Conservation (phyloP, 352 stramenopile genomes). For the Phytophthora citrophthora region DNA sequence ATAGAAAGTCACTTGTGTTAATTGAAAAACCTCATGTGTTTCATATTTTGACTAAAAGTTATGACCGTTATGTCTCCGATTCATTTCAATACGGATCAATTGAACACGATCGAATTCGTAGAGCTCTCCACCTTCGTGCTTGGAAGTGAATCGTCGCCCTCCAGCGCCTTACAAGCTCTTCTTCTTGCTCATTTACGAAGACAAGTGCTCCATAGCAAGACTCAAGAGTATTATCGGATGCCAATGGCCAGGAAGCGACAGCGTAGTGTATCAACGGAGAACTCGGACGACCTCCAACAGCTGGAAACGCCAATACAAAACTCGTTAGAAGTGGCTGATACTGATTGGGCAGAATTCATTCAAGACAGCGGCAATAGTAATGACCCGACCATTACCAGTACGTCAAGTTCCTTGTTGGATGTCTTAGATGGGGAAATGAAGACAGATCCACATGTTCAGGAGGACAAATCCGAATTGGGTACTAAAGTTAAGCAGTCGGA, state of each 20-base stretch:
- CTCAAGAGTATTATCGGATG: too few relatives aligned
- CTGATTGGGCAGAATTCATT: background rate
- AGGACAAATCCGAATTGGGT: too few relatives aligned
- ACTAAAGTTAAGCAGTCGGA: background rate
- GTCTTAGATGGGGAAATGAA: background rate
- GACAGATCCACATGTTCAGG: background rate
- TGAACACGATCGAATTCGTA: slow-evolving; percentile 31
- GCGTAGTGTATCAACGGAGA: slow-evolving; percentile 3
- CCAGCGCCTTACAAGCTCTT: background rate
- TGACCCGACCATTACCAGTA: background rate
- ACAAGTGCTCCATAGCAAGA: background rate
- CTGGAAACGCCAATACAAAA: background rate
- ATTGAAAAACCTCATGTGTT: background rate
- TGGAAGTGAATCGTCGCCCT: slow-evolving; percentile 14
- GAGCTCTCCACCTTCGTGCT: background rate
- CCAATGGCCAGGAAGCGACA: slow-evolving; percentile 24
- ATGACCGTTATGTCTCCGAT: background rate
- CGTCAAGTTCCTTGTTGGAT: background rate
- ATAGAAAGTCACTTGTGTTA: background rate
- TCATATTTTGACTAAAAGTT: background rate
- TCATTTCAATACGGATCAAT: slow-evolving; percentile 8
- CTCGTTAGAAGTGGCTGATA: background rate
- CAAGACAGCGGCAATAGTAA: slow-evolving; percentile 14
- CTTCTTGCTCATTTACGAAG: background rate
- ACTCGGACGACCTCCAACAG: slow-evolving; percentile 1